Percentiles rank a stretch among this genome's conserved stretches.
phyloP scores from a whole-genome alignment of 768 basidiomycete species.

The Termitomyces heimii region DNA sequence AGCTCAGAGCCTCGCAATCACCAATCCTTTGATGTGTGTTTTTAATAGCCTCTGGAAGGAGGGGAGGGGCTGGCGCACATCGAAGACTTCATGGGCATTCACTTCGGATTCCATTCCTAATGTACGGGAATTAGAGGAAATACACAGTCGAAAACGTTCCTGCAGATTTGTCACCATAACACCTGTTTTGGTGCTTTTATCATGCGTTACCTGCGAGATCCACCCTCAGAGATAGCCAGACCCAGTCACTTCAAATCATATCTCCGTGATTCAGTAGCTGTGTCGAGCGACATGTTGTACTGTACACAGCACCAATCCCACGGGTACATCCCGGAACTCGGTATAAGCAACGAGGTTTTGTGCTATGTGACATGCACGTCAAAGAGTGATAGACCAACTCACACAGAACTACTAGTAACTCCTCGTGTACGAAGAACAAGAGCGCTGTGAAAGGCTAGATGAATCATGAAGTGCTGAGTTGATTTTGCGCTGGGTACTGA shows the following conservation, averaged over 20 bases:
- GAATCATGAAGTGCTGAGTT: not conserved
- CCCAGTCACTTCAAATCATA: too few relatives aligned
- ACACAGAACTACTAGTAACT: not conserved
- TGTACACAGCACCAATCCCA: not conserved
- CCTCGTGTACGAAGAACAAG: too few relatives aligned
- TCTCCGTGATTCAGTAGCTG: too few relatives aligned
- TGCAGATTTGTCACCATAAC: not conserved
- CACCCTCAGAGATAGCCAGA: too few relatives aligned
- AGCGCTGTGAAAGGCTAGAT: not conserved
- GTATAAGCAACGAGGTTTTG: not conserved
- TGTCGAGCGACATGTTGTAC: not conserved
- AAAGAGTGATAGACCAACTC: not conserved
- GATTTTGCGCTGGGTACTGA: not conserved
- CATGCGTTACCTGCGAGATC: not conserved
- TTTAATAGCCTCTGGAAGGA: too few relatives aligned
- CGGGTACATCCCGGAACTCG: too few relatives aligned
- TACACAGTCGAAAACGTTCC: not conserved
- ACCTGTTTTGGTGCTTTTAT: not conserved
- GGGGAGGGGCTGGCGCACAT: not conserved
- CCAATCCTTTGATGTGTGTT: too few relatives aligned
- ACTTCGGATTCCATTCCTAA: not conserved
- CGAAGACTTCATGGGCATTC: not conserved
- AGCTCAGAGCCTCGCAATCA: too few relatives aligned
- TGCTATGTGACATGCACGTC: not conserved
- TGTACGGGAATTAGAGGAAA: not conserved